phyloP scores from a whole-genome alignment of 768 basidiomycete species.

The Lenzites betulinus region DNA sequence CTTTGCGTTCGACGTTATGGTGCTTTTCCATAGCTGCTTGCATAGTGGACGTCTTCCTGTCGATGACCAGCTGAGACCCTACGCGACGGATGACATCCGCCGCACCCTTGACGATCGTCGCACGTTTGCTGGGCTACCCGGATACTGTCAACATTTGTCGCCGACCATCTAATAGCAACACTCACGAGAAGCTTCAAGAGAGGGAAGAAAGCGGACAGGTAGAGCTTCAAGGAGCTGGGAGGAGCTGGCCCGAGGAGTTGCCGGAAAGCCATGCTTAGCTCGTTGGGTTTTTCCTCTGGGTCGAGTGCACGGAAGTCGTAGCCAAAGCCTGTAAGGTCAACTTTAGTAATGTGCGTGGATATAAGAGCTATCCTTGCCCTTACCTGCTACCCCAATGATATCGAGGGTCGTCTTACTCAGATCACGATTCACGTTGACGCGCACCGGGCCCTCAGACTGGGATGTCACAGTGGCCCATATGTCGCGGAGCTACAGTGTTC shows the following conservation, averaged over 20 bases:
- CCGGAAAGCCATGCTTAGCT: conserved; percentile 34
- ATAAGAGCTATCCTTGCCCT: not conserved
- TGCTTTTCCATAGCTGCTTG: conserved; percentile 22
- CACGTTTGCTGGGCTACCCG: conserved; percentile 8
- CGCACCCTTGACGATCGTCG: conserved; percentile 5
- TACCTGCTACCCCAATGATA: conserved; percentile 45
- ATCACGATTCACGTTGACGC: conserved; percentile 38
- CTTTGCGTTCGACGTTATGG: conserved; percentile 35
- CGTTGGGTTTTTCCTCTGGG: conserved; percentile 26
- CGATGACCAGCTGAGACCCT: conserved; percentile 30
- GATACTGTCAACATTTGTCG: too few species aligned
- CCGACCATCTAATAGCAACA: not conserved
- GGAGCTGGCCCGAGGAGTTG: conserved; percentile 21
- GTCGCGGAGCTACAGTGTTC: conserved; percentile 22
- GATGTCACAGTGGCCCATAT: conserved; percentile 31
- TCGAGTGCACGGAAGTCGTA: conserved; percentile 37
- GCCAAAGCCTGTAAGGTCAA: conserved; percentile 32
- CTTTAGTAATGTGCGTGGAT: not conserved
- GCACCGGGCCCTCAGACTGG: conserved; percentile 26
- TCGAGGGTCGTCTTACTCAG: conserved; percentile 41
- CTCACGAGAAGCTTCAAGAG: conserved; percentile 25
- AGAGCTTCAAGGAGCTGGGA: not conserved
- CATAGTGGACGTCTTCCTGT: conserved; percentile 23
- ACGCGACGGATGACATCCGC: conserved; percentile 28
- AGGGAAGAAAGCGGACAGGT: conserved; percentile 19